Evolutionary conservation across 345 rosid species (phyloP).

Genomic region (Salix brachista): DNA sequence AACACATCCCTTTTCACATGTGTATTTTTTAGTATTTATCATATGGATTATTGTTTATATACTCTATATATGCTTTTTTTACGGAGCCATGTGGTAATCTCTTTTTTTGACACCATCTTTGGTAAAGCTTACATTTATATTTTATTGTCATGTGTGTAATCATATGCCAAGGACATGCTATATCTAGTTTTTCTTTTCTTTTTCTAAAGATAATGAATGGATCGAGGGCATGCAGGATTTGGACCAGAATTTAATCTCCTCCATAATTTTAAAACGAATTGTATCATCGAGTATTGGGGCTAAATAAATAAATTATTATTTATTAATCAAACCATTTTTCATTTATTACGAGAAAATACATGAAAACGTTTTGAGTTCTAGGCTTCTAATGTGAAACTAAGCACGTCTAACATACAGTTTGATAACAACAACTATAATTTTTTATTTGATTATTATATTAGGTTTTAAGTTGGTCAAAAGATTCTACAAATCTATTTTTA

Average conservation of each 20-base stretch:
- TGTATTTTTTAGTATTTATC: not conserved
- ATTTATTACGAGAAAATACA: no score
- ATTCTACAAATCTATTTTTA: no score
- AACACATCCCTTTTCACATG: not conserved
- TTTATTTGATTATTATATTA: no score
- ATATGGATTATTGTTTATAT: not conserved
- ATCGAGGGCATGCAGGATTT: not conserved
- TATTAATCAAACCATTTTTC: no score
- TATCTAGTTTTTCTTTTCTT: not conserved
- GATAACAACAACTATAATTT: no score
- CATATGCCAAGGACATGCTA: no score
- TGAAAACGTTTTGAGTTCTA: no score
- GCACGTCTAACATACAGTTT: no score
- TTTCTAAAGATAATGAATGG: not conserved
- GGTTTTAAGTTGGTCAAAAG: no score
- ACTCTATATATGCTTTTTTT: not conserved
- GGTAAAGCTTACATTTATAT: not conserved
- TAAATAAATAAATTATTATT: not conserved
- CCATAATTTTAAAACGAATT: no score
- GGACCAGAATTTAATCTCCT: not conserved
- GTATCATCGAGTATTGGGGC: not conserved
- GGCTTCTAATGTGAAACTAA: no score
- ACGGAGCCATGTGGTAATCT: not conserved
- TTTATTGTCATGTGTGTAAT: not conserved
- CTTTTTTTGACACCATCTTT: not conserved